These are phyloP conservation scores for Umbelopsis vinacea DNA, from an alignment of 192 early-diverging fungal genomes.

Conservation along the genomic window DNA sequence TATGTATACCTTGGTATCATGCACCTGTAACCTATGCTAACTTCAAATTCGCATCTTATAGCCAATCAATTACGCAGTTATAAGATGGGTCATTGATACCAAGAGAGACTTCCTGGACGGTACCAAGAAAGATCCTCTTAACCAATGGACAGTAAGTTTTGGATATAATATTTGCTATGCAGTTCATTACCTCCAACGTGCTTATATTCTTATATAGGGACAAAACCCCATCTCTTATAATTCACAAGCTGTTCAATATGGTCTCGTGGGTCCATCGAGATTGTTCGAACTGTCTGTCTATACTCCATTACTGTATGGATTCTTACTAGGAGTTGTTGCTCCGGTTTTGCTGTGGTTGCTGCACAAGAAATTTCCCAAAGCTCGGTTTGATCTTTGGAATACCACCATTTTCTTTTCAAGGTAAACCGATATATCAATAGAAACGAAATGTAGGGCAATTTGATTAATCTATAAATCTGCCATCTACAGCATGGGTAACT, in stretches of 20 bases:
- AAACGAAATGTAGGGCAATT: background rate
- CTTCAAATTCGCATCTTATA: background rate
- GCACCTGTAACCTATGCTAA: background rate
- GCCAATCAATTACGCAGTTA: constrained; percentile 18
- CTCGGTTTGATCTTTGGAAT: constrained; percentile 46
- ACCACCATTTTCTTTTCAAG: constrained; percentile 47
- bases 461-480: background rate
- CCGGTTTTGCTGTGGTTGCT: constrained; percentile 45
- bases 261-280: constrained; percentile 40
- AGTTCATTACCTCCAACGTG: background rate
- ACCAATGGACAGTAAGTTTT: constrained; percentile 6
- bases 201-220: background rate
- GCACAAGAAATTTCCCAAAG: constrained; percentile 47
- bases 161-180: background rate
- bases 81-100: constrained; percentile 11
- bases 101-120: constrained; percentile 11
- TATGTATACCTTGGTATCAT: background rate
- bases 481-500: constrained; percentile 39
- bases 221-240: constrained; percentile 18
- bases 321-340: constrained; percentile 39
- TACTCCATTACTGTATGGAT: constrained; percentile 49
- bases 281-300: constrained; percentile 43
- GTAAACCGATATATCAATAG: background rate
- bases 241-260: constrained; percentile 44
- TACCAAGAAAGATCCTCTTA: constrained; percentile 9